Base-by-base conservation (phyloP, 169 alveolate genomes). In the Plasmodium adleri region DNA sequence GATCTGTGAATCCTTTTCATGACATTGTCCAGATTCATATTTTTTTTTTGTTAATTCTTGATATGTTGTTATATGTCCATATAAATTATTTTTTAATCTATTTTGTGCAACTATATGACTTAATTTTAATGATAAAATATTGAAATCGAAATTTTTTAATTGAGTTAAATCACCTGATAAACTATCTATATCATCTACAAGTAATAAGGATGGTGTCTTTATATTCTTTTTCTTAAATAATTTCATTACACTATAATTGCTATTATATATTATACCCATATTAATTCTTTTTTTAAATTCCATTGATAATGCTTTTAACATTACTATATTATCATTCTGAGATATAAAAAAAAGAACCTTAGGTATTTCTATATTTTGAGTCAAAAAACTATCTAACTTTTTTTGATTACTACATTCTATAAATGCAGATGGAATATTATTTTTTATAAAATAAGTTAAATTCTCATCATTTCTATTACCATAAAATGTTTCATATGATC, bases 11-110 rank as follows among this genome's bases (percentile, higher is more conserved):
- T 94, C 96, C 7, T 83, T 91, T 22, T 73, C 85, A n/a, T 72
- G 71, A 72, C 96, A 94, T 17, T 94, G 95, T 15, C 96, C 96
- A 0, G 92, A 24, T 6, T 91, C 94, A 88, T 90, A 58, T 52
- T 71, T 59, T 8, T 74, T 58, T 50, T 71, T 92, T 8, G 93
- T 94, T 47, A 94, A 83, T 76, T 94, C 93, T 39, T 90, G 88
- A 59, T 94, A 94, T 13, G 59, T 56, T 15, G 92, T 76, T 4
- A 74, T 56, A 64, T 60, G 86, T 3, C 91, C 93, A 60, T 86
- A 74, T 72, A 86, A 43, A 71, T 86, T 86, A 72, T 67, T 86
- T 58, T 86, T 17, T 52, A 86, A 22, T 56, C 92, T 49, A 74
- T 66, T 56, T 28, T 86, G 88, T n/a, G 92, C 92, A 22, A 86